Conservation (phyloP, 257 asterid genomes). For the Scutellaria minor region DNA sequence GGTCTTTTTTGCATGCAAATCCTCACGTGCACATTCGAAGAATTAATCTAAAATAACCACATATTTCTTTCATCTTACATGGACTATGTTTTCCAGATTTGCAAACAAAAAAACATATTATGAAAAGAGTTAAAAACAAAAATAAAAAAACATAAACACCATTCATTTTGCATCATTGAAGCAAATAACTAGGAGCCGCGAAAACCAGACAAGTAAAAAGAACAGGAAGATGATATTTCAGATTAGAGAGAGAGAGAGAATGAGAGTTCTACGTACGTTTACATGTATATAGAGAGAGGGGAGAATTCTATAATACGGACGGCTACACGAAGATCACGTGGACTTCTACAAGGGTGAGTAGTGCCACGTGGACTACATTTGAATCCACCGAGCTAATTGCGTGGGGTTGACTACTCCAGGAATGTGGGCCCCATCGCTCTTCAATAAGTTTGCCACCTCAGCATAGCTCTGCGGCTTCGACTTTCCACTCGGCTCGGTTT, state of each 20-base stretch:
- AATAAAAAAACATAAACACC: neutral
- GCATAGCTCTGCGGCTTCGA: constrained; percentile 52
- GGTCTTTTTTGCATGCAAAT: constrained; percentile 31
- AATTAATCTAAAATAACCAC: too few species aligned
- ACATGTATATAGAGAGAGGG: neutral
- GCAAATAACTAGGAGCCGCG: neutral
- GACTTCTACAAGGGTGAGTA: constrained; percentile 5
- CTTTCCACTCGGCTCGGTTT: constrained; percentile 38
- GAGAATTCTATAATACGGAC: constrained; percentile 15
- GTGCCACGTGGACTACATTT: constrained; percentile 52
- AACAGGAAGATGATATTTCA: neutral
- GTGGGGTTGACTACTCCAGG: constrained; percentile 78
- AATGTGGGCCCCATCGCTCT: constrained; percentile 63
- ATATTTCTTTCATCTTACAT: too few species aligned
- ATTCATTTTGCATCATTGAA: constrained; percentile 6
- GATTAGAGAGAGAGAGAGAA: neutral
- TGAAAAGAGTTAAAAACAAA: neutral
- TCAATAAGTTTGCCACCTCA: constrained; percentile 66
- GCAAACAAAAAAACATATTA: neutral
- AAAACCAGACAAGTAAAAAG: neutral
- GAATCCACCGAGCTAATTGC: constrained; percentile 70
- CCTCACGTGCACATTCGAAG: constrained; percentile 23
- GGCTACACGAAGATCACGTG: constrained; percentile 30
- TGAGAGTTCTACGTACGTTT: constrained; percentile 19
- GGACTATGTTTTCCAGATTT: neutral